Evolutionary conservation across 1,139 yeast genomes (phyloP).

Genomic region (Kluyveromyces sp.): DNA sequence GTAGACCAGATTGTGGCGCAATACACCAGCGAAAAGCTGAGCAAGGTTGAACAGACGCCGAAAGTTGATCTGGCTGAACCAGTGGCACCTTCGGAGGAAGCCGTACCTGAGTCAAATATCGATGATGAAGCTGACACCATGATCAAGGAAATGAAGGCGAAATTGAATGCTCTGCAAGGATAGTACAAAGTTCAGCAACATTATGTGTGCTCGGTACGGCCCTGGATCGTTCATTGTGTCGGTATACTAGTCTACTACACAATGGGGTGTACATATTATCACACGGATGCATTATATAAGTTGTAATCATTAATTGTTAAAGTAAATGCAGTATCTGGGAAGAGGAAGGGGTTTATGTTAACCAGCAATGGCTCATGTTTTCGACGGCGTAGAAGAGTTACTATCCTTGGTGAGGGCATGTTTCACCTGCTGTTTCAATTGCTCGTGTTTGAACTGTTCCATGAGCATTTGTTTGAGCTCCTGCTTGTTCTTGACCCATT

Average conservation of each 20-base stretch:
- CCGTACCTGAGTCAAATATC: conserved; percentile 57
- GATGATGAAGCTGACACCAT: conserved; percentile 69
- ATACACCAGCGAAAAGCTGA: conserved; percentile 42
- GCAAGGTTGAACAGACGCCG: conserved; percentile 44
- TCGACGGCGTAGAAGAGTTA: not conserved
- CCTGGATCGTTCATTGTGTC: not conserved
- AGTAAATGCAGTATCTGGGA: not conserved
- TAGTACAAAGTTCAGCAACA: conserved; percentile 31
- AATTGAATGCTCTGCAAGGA: conserved; percentile 79
- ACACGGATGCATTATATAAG: not conserved
- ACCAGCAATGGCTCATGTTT: not conserved
- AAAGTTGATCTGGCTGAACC: conserved; percentile 39
- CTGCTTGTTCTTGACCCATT: conserved; percentile 58
- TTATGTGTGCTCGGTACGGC: no score
- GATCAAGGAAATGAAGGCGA: conserved; percentile 79
- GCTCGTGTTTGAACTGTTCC: conserved; percentile 22
- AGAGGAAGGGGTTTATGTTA: not conserved
- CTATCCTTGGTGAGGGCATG: conserved; percentile 15
- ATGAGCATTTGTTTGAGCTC: conserved; percentile 29
- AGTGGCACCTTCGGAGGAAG: conserved; percentile 33
- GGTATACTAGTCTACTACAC: not conserved
- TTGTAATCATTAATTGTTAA: not conserved
- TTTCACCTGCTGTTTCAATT: conserved; percentile 17
- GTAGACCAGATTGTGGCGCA: conserved; percentile 50
- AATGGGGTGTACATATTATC: not conserved